Evolutionary conservation across 2,329 filamentous ascomycete genomes (phyloP).

Genomic region (Cladosporium sp.): DNA sequence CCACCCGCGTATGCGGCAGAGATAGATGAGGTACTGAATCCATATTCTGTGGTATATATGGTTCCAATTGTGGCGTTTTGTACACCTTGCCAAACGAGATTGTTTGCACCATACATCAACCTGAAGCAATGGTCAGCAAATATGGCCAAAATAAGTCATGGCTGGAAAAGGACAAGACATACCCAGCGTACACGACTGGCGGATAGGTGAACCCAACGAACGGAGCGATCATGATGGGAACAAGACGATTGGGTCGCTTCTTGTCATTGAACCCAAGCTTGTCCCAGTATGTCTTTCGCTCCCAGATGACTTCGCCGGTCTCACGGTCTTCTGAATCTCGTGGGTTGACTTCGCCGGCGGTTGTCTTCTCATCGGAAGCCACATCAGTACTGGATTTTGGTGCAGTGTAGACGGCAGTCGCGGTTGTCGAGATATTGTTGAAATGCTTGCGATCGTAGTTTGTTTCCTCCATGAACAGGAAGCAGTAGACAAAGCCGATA

Average conservation of each 20-base stretch:
- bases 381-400: background rate
- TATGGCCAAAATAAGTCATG: background rate
- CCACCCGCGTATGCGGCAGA: constrained; percentile 12
- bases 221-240: constrained; percentile 38
- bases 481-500: constrained; percentile 52
- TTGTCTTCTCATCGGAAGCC: constrained; percentile 29
- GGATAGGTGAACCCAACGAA: constrained; percentile 31
- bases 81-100: constrained; percentile 29
- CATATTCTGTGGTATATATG: constrained; percentile 14
- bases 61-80: constrained; percentile 26
- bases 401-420: too few species aligned
- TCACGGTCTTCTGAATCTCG: constrained; percentile 25
- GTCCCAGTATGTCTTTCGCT: constrained; percentile 44
- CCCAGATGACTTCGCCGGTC: constrained; percentile 34
- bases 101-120: constrained; percentile 30
- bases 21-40: constrained; percentile 12
- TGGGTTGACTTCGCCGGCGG: constrained; percentile 39
- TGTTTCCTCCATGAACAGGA: constrained; percentile 63
- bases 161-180: background rate
- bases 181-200: constrained; percentile 28
- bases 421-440: constrained; percentile 11
- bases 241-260: constrained; percentile 45
- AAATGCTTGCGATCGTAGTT: constrained; percentile 45
- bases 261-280: constrained; percentile 46
- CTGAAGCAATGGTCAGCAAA: background rate